A percentile compares a stretch with the other conserved stretches of the same genome.
These are phyloP conservation scores for Stylosanthes scabra DNA, from an alignment of 331 rosid genomes.

Conservation along the genomic window DNA sequence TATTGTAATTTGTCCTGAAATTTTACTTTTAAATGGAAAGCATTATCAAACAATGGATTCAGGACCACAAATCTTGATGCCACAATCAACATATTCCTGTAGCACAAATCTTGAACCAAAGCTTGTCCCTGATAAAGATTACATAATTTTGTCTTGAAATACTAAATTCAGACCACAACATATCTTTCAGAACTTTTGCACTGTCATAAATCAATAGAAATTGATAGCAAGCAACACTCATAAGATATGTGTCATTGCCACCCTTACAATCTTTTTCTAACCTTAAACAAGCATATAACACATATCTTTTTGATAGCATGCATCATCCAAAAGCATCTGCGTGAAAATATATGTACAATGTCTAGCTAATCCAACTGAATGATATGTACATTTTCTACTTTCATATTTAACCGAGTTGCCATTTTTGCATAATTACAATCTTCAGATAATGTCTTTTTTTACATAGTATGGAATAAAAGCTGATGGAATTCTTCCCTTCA, in stretches of 20 bases:
- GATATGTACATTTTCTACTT: conserved; percentile 31
- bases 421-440: conserved; percentile 29
- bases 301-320: not conserved
- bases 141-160: not conserved
- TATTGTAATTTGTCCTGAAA: too few relatives aligned
- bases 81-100: not conserved
- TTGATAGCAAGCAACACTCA: not conserved
- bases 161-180: not conserved
- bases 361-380: not conserved
- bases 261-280: not conserved
- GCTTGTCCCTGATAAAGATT: not conserved
- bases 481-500: conserved; percentile 21
- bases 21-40: too few relatives aligned
- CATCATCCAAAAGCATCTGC: conserved; percentile 16
- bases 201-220: not conserved
- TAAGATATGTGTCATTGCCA: too few relatives aligned
- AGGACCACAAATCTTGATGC: not conserved
- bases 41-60: not conserved
- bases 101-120: too few relatives aligned
- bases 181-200: not conserved
- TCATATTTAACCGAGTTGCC: conserved; percentile 27
- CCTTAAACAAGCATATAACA: not conserved
- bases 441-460: conserved; percentile 18
- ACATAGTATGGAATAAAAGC: conserved; percentile 31
- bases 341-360: not conserved